A percentile compares a stretch with the other conserved stretches of the same genome.
phyloP scores from a whole-genome alignment of 2,329 filamentous ascomycete species.

The Sporothrix phasma region DNA sequence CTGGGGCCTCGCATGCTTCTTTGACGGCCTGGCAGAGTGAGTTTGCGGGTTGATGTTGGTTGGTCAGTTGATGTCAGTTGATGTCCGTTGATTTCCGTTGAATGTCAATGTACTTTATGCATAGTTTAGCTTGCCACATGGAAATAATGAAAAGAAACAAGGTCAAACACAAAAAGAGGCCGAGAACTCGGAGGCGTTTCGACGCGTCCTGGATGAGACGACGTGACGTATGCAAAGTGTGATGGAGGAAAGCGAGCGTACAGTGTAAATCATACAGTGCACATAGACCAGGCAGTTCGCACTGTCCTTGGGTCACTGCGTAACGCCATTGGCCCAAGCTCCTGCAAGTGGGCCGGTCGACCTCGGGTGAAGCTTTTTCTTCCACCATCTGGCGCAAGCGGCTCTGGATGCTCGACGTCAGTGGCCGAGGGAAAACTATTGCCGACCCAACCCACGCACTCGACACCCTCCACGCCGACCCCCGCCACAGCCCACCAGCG shows the following conservation, averaged over 20 bases:
- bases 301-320: neutral
- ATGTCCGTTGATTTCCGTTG: too few relatives aligned
- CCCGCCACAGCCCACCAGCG: neutral
- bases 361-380: slow-evolving; percentile 17
- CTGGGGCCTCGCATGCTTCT: slow-evolving; percentile 66
- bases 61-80: too few relatives aligned
- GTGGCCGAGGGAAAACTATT: slow-evolving; percentile 16
- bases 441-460: slow-evolving; percentile 12
- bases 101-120: neutral
- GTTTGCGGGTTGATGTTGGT: neutral
- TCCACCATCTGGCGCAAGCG: neutral
- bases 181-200: neutral
- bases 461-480: neutral
- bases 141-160: neutral
- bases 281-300: neutral
- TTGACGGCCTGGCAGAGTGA: slow-evolving; percentile 61
- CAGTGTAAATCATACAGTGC: neutral
- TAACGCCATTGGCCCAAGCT: neutral
- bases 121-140: neutral
- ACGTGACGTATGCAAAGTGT: too few relatives aligned
- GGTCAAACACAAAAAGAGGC: neutral
- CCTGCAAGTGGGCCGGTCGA: slow-evolving; percentile 2
- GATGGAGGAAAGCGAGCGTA: neutral
- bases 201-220: too few relatives aligned
- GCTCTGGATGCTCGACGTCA: slow-evolving; percentile 1